These are phyloP conservation scores for Phytophthora cryptogea DNA, from an alignment of 352 stramenopile genomes.

Conservation along the genomic window DNA sequence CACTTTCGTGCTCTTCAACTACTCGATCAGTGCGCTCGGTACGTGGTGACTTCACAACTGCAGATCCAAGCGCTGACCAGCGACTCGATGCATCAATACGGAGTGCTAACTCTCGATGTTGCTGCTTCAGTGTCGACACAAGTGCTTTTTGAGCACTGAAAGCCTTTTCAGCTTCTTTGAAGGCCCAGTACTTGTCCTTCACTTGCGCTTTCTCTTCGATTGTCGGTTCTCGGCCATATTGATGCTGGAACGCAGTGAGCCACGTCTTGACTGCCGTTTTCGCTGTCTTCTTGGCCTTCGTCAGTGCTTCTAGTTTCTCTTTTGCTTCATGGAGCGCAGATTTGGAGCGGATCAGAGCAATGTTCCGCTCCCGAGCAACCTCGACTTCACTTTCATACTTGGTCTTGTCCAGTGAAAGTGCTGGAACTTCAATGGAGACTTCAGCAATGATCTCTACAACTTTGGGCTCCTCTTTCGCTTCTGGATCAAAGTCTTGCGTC, in stretches of 20 bases:
- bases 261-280: slow-evolving; percentile 72
- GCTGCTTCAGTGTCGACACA: slow-evolving; percentile 44
- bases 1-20: slow-evolving; percentile 6
- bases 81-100: slow-evolving; percentile 56
- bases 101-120: slow-evolving; percentile 48
- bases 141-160: slow-evolving; percentile 49
- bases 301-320: slow-evolving; percentile 32
- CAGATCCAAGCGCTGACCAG: slow-evolving; percentile 47
- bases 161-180: slow-evolving; percentile 71
- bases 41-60: slow-evolving; percentile 21
- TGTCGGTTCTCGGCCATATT: slow-evolving; percentile 53
- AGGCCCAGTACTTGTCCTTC: slow-evolving; percentile 75
- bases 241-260: slow-evolving; percentile 58
- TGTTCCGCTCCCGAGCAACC: slow-evolving; percentile 42
- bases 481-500: slow-evolving; percentile 8
- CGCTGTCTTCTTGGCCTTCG: slow-evolving; percentile 50
- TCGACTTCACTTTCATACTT: slow-evolving; percentile 57
- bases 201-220: slow-evolving; percentile 84
- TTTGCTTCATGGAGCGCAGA: slow-evolving; percentile 39
- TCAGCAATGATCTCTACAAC: background rate
- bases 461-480: slow-evolving; percentile 1
- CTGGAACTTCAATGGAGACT: background rate
- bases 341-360: slow-evolving; percentile 54
- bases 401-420: slow-evolving; percentile 29
- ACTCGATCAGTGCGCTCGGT: slow-evolving; percentile 2